Conservation (phyloP, 306 rosid genomes). For the Coriaria nepalensis region DNA sequence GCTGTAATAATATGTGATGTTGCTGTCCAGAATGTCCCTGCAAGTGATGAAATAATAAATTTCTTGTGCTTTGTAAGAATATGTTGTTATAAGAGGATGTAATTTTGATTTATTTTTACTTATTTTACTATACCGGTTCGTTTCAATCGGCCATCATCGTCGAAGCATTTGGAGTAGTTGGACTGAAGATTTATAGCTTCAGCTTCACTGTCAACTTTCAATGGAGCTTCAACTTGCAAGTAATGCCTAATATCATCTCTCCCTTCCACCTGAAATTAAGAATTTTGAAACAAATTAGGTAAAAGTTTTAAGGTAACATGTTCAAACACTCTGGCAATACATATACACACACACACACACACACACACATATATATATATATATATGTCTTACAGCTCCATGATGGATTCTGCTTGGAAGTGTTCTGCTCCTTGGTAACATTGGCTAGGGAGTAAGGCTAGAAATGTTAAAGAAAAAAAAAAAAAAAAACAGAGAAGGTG, state of each 20-base stretch:
- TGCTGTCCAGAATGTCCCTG: constrained; percentile 68
- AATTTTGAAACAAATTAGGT: neutral
- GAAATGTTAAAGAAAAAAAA: constrained; percentile 3
- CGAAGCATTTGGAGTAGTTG: constrained; percentile 50
- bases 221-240: constrained; percentile 49
- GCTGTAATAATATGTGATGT: constrained; percentile 67
- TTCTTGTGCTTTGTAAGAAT: too few species aligned
- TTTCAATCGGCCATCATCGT: constrained; percentile 73
- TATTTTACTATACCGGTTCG: too few species aligned
- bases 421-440: constrained; percentile 63
- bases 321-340: too few species aligned
- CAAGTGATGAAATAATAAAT: too few species aligned
- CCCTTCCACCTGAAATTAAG: constrained; percentile 39
- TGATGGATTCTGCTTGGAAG: constrained; percentile 73
- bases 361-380: too few species aligned
- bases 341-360: too few species aligned
- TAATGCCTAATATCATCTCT: constrained; percentile 45
- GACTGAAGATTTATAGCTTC: constrained; percentile 28
- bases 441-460: constrained; percentile 9
- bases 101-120: neutral
- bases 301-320: neutral
- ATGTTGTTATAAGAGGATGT: too few species aligned
- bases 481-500: too few species aligned
- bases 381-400: constrained; percentile 36
- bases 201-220: constrained; percentile 21